Conservation (phyloP, 148 eudicot genomes). For the Hydrangea macrophylla region DNA sequence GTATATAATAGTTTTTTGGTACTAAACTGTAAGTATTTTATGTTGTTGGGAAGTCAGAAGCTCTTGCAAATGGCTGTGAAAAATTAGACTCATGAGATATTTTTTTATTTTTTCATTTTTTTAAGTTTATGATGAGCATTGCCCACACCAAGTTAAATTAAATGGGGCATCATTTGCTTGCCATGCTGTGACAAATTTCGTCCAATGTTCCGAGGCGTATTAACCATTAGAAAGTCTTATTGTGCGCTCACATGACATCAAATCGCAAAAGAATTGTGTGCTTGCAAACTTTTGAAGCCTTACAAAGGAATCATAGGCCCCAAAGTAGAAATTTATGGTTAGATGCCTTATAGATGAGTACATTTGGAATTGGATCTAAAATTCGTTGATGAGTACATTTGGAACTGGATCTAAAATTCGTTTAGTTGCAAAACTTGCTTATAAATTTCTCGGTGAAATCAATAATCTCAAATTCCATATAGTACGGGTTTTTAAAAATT, state of each 20-base stretch:
- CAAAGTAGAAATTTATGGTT: background rate
- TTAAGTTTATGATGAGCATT: too few species aligned
- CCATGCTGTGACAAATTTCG: background rate
- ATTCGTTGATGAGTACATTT: background rate
- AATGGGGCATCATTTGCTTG: background rate
- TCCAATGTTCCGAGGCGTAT: too few species aligned
- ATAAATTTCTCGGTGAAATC: background rate
- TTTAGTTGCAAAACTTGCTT: background rate
- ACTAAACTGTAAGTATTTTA: background rate
- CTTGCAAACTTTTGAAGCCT: background rate
- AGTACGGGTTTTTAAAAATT: background rate
- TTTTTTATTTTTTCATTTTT: too few species aligned
- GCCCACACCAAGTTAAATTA: too few species aligned
- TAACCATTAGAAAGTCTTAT: background rate
- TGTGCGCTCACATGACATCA: background rate
- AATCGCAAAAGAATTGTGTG: background rate
- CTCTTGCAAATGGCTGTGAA: background rate
- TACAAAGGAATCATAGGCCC: background rate
- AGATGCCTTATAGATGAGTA: too few species aligned
- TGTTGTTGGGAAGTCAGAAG: background rate
- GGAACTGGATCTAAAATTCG: background rate
- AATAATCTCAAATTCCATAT: background rate
- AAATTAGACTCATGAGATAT: background rate
- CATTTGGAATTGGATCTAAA: background rate
- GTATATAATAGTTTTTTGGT: background rate